phyloP scores from a whole-genome alignment of 768 basidiomycete genomes.

The Suillus hirtellus region DNA sequence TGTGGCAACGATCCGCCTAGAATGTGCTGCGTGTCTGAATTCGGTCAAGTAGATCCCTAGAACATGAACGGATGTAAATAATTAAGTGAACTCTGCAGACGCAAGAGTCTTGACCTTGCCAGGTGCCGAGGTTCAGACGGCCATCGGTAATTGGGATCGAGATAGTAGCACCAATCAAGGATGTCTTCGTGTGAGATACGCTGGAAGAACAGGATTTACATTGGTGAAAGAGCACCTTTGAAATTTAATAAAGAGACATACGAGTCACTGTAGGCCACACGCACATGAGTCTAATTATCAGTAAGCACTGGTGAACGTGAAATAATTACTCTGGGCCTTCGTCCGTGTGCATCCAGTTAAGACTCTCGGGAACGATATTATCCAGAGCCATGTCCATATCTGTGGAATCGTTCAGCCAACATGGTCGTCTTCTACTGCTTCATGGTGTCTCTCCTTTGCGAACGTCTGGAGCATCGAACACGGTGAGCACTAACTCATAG shows the following conservation, averaged over 20 bases:
- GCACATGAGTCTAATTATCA: conserved; percentile 15
- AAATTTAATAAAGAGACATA: conserved; percentile 35
- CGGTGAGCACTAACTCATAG: neutral
- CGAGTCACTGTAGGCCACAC: conserved; percentile 61
- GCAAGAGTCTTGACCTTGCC: conserved; percentile 67
- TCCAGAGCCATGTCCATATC: conserved; percentile 98
- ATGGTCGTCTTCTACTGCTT: conserved; percentile 1
- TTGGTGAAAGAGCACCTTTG: conserved; percentile 11
- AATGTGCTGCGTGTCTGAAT: conserved; percentile 70
- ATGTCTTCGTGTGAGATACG: conserved; percentile 89
- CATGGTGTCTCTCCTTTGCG: conserved; percentile 38
- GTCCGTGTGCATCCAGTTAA: conserved; percentile 84
- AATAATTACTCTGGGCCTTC: conserved; percentile 85
- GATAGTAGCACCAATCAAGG: conserved; percentile 80
- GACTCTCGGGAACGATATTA: conserved; percentile 78
- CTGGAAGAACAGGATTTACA: conserved; percentile 35
- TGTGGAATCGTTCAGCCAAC: conserved; percentile 42
- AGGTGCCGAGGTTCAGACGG: conserved; percentile 80
- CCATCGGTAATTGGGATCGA: conserved; percentile 83
- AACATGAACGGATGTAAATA: neutral
- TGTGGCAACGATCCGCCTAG: conserved; percentile 75
- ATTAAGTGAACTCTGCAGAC: neutral
- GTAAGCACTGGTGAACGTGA: neutral
- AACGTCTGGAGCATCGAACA: conserved; percentile 34
- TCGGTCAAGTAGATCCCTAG: conserved; percentile 85